phyloP scores from a whole-genome alignment of 345 rosid species.

The Angophora floribunda region DNA sequence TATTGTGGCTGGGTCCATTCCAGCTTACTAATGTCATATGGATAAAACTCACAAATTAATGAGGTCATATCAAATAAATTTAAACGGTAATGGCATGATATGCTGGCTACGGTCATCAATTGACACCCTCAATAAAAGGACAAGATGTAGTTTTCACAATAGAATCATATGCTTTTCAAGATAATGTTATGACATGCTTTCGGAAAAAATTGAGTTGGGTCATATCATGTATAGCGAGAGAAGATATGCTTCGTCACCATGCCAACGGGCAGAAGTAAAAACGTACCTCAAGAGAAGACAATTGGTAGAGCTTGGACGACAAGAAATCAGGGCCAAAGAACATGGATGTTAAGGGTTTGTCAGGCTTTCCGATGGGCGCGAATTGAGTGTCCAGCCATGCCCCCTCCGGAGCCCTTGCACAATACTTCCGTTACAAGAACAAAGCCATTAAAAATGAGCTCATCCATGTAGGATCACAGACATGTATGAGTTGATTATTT shows the following conservation, averaged over 20 bases:
- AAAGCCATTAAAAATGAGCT: neutral
- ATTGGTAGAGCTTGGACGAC: slow-evolving; percentile 7
- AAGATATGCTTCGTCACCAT: neutral
- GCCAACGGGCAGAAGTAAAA: neutral
- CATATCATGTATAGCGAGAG: neutral
- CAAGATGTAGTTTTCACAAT: neutral
- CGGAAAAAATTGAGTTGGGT: neutral
- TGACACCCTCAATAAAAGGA: neutral
- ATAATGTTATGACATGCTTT: neutral
- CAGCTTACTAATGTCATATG: neutral
- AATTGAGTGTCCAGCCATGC: slow-evolving; percentile 8
- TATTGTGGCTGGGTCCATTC: neutral
- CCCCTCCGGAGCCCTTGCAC: neutral
- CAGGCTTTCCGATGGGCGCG: neutral
- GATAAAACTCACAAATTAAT: neutral
- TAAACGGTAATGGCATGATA: neutral
- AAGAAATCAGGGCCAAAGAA: slow-evolving; percentile 13
- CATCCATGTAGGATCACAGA: neutral
- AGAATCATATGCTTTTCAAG: neutral
- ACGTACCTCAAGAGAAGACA: slow-evolving; percentile 6
- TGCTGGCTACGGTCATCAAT: neutral
- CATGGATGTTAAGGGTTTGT: neutral
- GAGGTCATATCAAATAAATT: neutral
- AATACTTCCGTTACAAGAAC: neutral
- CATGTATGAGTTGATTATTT: neutral